Base-by-base conservation (phyloP, 2,329 filamentous ascomycete genomes). In the Lecanicillium sp. region DNA sequence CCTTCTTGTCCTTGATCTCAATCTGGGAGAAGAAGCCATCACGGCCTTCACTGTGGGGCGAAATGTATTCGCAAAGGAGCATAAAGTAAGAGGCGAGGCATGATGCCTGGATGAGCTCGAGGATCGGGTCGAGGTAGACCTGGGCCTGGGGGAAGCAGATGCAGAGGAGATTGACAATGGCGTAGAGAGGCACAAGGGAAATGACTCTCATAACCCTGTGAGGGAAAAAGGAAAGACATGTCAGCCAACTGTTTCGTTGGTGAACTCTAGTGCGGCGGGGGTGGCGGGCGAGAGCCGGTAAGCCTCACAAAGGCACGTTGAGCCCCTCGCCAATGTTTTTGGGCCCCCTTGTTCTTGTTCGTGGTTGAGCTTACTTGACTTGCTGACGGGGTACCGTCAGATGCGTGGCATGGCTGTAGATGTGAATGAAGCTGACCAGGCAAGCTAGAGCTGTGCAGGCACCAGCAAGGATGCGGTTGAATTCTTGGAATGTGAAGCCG, bases 11-110 rank as follows among this genome's bases (percentile, higher is more conserved):
- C 9, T 52, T 60, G 8, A 63, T 57, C 23, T 58, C 57, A 3
- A 71, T 53, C 5, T 61, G 61, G 4, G 61, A 54, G 48, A 72
- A 66, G 55, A 68, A 70, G 19, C 62, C 52, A 8, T 63, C 61
- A 7, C 65, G 59, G 17, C 58, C 58, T 10, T 56, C 49, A 14
- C 62, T 55, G 38, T 63, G 62, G 3, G 67, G 63, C 5, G 60
- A 65, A 4, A 73, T 56, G 41, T 64, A 71, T 37, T 69, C 67
- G 53, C 66, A 69, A 32, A 73, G 58, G 23, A 73, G 61, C 9
- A 73, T 59, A 51, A 71, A 70, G 54, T 73, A 73, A 10, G 62
- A 60, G n/a, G 62, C 64, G 2, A 75, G 55, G 9, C 69, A 67
- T 23, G 69, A 55, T 4, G 63, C 58, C 56, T 74, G 65, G 50